These are phyloP conservation scores for Cymbopogon citratus DNA, from an alignment of 176 grass and related monocot genomes.

Conservation along the genomic window DNA sequence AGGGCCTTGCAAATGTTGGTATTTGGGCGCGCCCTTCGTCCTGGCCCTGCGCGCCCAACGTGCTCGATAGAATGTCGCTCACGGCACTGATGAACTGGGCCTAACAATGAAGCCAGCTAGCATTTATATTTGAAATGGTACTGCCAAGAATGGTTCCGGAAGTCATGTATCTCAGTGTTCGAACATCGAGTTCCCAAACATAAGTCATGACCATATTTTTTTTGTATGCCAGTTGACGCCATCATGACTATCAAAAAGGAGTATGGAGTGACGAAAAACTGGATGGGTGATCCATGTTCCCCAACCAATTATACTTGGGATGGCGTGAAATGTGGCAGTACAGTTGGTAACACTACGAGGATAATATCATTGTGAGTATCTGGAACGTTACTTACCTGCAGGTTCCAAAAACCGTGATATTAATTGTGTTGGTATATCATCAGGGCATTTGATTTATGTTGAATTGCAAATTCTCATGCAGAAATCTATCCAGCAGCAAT, in stretches of 20 bases:
- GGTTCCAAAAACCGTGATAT: neutral
- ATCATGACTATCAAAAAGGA: neutral
- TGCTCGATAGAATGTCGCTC: no score
- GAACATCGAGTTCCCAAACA: no score
- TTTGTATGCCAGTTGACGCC: slow-evolving; percentile 6
- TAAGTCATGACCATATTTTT: neutral
- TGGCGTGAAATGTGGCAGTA: slow-evolving; percentile 30
- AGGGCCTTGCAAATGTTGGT: no score
- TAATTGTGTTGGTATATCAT: neutral
- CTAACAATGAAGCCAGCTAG: no score
- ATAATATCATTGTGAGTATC: slow-evolving; percentile 35
- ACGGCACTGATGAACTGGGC: no score
- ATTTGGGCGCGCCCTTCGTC: no score
- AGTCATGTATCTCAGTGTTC: no score
- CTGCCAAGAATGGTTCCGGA: no score
- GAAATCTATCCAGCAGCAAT: slow-evolving; percentile 33
- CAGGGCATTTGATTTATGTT: no score
- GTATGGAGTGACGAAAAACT: no score
- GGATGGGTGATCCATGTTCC: slow-evolving; percentile 43
- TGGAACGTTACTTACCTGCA: neutral
- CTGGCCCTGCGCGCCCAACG: no score
- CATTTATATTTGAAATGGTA: no score
- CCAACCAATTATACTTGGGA: slow-evolving; percentile 25
- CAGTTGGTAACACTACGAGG: neutral
- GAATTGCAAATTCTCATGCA: neutral